These are phyloP conservation scores for Blepharisma japonicum DNA, from an alignment of 73 alveolate species.

Conservation along the genomic window DNA sequence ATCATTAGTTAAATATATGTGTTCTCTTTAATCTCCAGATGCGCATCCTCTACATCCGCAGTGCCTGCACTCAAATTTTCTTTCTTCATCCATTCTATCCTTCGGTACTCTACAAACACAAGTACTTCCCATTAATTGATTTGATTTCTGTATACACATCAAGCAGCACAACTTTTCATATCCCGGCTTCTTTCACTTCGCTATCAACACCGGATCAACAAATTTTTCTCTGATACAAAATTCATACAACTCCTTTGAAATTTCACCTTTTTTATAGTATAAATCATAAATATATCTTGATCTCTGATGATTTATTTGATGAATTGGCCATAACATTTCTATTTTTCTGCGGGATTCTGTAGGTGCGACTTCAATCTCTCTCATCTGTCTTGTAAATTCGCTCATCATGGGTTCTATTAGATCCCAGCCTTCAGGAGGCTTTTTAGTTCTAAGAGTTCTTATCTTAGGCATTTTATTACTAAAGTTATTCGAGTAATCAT, in stretches of 20 bases:
- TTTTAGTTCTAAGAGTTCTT: constrained; percentile 78
- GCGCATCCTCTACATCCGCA: constrained; percentile 99
- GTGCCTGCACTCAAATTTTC: constrained; percentile 91
- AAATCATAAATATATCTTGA: constrained; percentile 89
- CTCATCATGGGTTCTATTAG: constrained; percentile 76
- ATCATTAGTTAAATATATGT: no score
- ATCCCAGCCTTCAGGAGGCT: constrained; percentile 98
- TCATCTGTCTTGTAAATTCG: constrained; percentile 83
- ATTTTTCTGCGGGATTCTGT: constrained; percentile 93
- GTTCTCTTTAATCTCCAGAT: constrained; percentile 76
- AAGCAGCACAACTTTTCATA: constrained; percentile 96
- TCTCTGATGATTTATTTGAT: constrained; percentile 91
- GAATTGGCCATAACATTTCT: constrained; percentile 95
- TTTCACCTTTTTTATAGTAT: constrained; percentile 84
- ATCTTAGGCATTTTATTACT: constrained; percentile 84
- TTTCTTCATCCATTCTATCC: constrained; percentile 91
- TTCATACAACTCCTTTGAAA: constrained; percentile 93
- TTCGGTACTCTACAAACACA: constrained; percentile 99
- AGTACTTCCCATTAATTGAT: constrained; percentile 82
- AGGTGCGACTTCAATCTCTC: constrained; percentile 96
- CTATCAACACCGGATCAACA: constrained; percentile 96
- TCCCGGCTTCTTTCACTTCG: constrained; percentile 99
- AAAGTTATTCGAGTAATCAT: neutral
- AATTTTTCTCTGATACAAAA: constrained; percentile 87
- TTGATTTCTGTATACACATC: constrained; percentile 86